Conservation (phyloP, 768 basidiomycete species). For the Ephemerocybe angulata region DNA sequence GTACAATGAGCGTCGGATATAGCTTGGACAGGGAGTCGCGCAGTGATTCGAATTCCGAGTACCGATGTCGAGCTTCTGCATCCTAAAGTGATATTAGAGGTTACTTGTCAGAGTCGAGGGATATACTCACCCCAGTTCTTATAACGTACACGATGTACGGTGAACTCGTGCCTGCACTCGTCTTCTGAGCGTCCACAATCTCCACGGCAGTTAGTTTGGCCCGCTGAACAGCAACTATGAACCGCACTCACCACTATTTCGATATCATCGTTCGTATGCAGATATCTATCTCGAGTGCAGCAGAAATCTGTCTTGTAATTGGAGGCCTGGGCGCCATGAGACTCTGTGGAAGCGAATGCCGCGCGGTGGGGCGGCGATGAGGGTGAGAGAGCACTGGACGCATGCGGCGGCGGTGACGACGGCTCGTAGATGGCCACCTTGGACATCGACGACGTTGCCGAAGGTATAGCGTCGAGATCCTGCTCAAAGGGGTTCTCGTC, state of each 20-base stretch:
- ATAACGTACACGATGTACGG: slow-evolving; percentile 96
- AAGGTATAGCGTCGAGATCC: slow-evolving; percentile 39
- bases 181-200: slow-evolving; percentile 97
- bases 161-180: slow-evolving; percentile 78
- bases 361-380: slow-evolving; percentile 36
- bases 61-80: slow-evolving; percentile 81
- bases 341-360: slow-evolving; percentile 55
- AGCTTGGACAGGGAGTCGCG: slow-evolving; percentile 78
- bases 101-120: slow-evolving; percentile 6
- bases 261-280: slow-evolving; percentile 79
- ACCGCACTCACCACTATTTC: slow-evolving; percentile 69
- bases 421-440: slow-evolving; percentile 57
- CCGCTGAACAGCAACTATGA: not conserved
- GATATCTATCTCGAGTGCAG: slow-evolving; percentile 67
- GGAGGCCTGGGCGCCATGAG: slow-evolving; percentile 48
- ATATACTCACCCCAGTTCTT: slow-evolving; percentile 64
- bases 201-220: slow-evolving; percentile 25
- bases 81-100: slow-evolving; percentile 43
- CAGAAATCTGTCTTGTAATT: slow-evolving; percentile 76
- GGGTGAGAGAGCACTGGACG: slow-evolving; percentile 47
- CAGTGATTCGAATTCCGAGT: slow-evolving; percentile 96
- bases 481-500: slow-evolving; percentile 69
- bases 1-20: slow-evolving; percentile 95
- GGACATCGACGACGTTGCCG: slow-evolving; percentile 52
- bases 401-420: slow-evolving; percentile 44